Evolutionary conservation across 2,329 filamentous ascomycete genomes (phyloP).

Genomic region (Bisporella sp.): DNA sequence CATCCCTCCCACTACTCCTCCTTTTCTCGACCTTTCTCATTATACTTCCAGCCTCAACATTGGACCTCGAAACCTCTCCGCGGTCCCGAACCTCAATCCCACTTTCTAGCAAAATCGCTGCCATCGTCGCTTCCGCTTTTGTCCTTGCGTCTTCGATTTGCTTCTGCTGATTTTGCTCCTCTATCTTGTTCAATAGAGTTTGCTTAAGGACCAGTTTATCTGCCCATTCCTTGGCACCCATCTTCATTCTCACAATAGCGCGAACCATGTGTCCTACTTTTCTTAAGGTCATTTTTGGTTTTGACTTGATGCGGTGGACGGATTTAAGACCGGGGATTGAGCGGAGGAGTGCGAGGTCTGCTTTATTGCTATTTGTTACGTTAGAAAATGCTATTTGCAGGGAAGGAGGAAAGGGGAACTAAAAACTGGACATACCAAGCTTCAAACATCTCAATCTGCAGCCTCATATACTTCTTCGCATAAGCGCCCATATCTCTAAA

Average conservation of each 20-base stretch:
- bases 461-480: conserved; percentile 76
- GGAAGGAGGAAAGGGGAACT: too few relatives aligned
- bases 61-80: too few relatives aligned
- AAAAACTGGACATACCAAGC: conserved; percentile 65
- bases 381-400: too few relatives aligned
- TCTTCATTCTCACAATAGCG: conserved; percentile 44
- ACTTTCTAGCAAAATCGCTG: too few relatives aligned
- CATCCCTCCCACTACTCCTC: too few relatives aligned
- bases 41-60: too few relatives aligned
- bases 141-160: background rate
- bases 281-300: conserved; percentile 30
- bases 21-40: too few relatives aligned
- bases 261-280: conserved; percentile 41
- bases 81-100: too few relatives aligned
- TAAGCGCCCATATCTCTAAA: conserved; percentile 77
- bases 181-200: conserved; percentile 18
- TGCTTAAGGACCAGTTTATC: conserved; percentile 39
- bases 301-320: conserved; percentile 9
- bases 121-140: too few relatives aligned
- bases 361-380: conserved; percentile 74
- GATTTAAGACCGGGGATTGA: conserved; percentile 61
- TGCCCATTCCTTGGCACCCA: conserved; percentile 40
- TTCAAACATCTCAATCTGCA: conserved; percentile 76
- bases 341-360: conserved; percentile 78
- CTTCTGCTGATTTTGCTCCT: conserved; percentile 17